phyloP scores from a whole-genome alignment of 2,329 filamentous ascomycete species.

The Arthroderma sp. region DNA sequence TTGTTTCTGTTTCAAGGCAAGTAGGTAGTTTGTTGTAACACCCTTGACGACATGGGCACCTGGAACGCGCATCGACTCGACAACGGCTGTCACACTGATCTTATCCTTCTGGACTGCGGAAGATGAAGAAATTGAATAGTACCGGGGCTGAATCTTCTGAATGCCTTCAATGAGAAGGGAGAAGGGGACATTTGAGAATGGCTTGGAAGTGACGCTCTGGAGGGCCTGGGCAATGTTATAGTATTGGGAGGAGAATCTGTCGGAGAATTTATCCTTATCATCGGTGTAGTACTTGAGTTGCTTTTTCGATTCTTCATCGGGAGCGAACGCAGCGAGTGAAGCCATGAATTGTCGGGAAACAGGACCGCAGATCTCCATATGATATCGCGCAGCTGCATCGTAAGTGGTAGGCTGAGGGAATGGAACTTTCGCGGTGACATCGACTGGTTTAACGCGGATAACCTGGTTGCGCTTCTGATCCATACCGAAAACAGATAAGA shows the following conservation, averaged over 20 bases:
- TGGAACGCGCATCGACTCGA: conserved; percentile 69
- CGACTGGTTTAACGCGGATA: conserved; percentile 77
- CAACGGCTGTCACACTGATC: conserved; percentile 88
- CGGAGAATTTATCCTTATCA: conserved; percentile 91
- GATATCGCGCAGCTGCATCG: conserved; percentile 83
- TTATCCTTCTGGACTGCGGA: conserved; percentile 87
- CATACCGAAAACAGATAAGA: conserved; percentile 67
- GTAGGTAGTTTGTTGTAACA: conserved; percentile 90
- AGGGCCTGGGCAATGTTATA: conserved; percentile 85
- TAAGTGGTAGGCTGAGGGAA: conserved; percentile 96
- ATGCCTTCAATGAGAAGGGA: conserved; percentile 88
- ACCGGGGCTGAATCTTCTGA: conserved; percentile 89
- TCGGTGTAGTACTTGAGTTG: conserved; percentile 79
- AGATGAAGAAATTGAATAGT: conserved; percentile 98
- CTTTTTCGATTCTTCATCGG: conserved; percentile 68
- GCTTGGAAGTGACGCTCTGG: conserved; percentile 56
- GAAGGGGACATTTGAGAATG: conserved; percentile 79
- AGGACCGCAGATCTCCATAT: conserved; percentile 90
- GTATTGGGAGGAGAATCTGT: conserved; percentile 66
- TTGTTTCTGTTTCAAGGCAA: conserved; percentile 93
- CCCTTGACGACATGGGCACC: conserved; percentile 77
- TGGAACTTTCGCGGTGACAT: conserved; percentile 91
- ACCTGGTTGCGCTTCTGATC: conserved; percentile 65
- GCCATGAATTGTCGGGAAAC: conserved; percentile 92
- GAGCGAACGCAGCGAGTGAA: conserved; percentile 76